Base-by-base conservation (phyloP, 177 flowering plant species). In the Vitis hybrid region DNA sequence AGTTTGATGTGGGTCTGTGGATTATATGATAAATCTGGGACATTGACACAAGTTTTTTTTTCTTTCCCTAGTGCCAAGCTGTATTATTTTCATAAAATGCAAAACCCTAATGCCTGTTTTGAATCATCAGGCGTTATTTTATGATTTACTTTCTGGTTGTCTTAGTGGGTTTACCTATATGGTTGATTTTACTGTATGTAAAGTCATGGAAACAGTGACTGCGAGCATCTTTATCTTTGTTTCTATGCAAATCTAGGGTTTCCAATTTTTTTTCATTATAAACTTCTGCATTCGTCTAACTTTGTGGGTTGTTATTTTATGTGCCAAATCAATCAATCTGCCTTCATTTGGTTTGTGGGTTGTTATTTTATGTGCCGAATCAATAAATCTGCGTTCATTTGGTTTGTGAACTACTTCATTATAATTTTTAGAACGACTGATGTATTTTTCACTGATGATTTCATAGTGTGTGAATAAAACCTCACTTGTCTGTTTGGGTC, bases 331-430 rank as follows among this genome's bases (percentile, higher is more conserved):
- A 19, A 39, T 7, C 1, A 39, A 39, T 39, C 45, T 39, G 6
- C 29, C 53, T 21, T 10, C 22, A 33, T 56, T 15, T 52, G 8
- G 39, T 62, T 51, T 39, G 33, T 21, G 21, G 19, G 26, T 51
- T 75, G 68, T 75, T 74, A 77, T 76, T 77, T 70, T 79, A 77
- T 84, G 84, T 26, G 33, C 51, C 0, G 52, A 70, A 62, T 68
- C 62, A 19, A 39, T 7, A 4, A 39, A 39, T 39, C 45, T 39
- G 6, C 0, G 45, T 16, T 60, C 1, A 51, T 53, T 33, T 22
- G 12, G 48, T 14, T 50, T 56, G 14, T 51, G 18, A 13, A 26
- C 49, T 10, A 4, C 39, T 70, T 7, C 58, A 33, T 19, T 26
- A 45, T 48, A 56, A 11, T 15, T 14, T 61, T 39, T 2, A 11